Base-by-base conservation (phyloP, 1,284 basidiomycete genomes). In the Phellopilus nigrolimitatus region DNA sequence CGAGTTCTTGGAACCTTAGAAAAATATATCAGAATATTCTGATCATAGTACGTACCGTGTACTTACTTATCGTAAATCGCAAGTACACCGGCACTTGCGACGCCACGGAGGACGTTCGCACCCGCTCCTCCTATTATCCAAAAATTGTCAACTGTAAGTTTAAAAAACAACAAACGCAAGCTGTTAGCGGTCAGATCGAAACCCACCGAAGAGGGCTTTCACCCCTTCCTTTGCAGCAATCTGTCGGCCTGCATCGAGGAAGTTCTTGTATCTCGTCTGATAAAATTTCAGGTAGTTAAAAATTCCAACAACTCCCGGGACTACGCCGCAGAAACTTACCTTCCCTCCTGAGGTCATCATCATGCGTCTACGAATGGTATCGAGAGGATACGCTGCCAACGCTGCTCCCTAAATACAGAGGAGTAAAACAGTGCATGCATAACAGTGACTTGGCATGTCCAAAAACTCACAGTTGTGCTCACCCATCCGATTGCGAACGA, bases 1-100 rank as follows among this genome's bases (percentile, higher is more conserved):
- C 64, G 15, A 72, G 54, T 19, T 64, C 66, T 56, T 76, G 73
- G 63, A 76, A 71, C 55, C 70, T 72, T 45, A 47, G n/a, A 25
- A 34, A n/a, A 42, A 30, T 21, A 41, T 15, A 28, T 50, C 25
- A n/a, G 2, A 5, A 27, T 40, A 27, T 39, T 15, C 33, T 15
- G 64, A 62, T 62, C 62, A 66, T 57, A 68, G 66, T 64, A 67
- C 69, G 61, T 70, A 52, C 65, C 59, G 24, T 64, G 54, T 56
- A 71, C 73, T 68, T 74, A 76, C 73, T 84, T 75, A 70, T 87
- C 81, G 63, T 82, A 83, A 45, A 85, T 67, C 10, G 84, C 79
- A 57, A 88, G 69, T 40, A 83, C 83, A 69, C 82, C 84, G 49
- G 84, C 84, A 61, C 79, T 81, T 53, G 87, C 86, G 54, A 88